Base-by-base conservation (phyloP, 805 yeast genomes). In the Starmerella vaccinii region DNA sequence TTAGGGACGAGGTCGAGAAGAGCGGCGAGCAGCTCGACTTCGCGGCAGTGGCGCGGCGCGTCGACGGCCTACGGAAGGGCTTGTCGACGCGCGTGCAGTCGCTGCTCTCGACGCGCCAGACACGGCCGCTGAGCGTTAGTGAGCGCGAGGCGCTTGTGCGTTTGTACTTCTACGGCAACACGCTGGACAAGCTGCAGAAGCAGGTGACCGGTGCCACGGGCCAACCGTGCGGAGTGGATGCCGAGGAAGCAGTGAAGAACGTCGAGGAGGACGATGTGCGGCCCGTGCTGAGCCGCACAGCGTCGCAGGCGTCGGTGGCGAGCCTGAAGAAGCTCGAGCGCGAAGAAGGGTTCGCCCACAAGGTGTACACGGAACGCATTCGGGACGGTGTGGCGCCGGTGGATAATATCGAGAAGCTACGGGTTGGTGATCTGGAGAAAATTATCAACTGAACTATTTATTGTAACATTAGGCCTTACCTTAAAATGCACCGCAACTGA, bases 321-420 rank as follows among this genome's bases (percentile, higher is more conserved):
- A 56, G 59, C 27, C 52, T 60, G 33, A 56, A 78, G 64, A 77
- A 76, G 56, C 86, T 84, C 65, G 95, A 87, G 63, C 81, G 80
- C 54, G 97, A 88, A 63, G 97, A 88, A 70, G 97, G 96, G 59
- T 95, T 84, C 61, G 75, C 87, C 56, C 95, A 85, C 65, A 80
- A 83, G 67, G 80, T 87, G 80, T 95, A 95, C 18, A 78, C 55
- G n/a, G 53, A 50, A 9, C 34, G 40, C 16, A 16, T 51, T n/a
- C 22, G 34, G 23, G 41, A 38, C 5, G 40, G 37, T 5, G 44
- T 22, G 19, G 38, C 46, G 16, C 43, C 48, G 9, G 34, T 49
- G 16, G 52, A 52, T 16, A 43, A 37, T n/a, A 46, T 54, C 24
- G 53, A 46, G 23, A 50, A 43, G 38, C 50, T 57, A 21, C 51